Base-by-base conservation (phyloP, 805 yeast species). In the Saccharomycopsis fodiens region DNA sequence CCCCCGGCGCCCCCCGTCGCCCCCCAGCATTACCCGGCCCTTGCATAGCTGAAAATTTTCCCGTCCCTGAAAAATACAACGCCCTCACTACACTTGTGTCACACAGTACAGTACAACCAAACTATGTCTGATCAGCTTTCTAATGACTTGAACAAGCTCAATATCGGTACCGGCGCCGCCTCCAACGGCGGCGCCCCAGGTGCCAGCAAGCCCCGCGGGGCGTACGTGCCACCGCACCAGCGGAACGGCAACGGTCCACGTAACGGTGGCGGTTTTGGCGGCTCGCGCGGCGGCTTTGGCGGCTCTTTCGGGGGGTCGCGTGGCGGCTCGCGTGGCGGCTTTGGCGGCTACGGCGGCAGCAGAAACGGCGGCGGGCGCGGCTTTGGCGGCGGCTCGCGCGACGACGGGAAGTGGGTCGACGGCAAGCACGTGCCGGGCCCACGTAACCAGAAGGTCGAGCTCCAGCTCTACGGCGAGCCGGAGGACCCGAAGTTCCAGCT, bases 371-470 rank as follows among this genome's bases (percentile, higher is more conserved):
- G 61, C 40, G 56, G 62, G 31, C 59, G 64, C 54, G 62, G 63
- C 56, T 60, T 56, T 48, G 60, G 65, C 41, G 48, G 51, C 55
- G 46, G 82, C 54, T 82, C 77, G 55, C 41, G 30, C 22, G 45
- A 49, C 42, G 30, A 45, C 17, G 98, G 98, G 57, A 72, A 73
- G 54, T 93, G 87, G 76, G 81, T 72, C 45, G 83, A 88, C 60
- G 97, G 97, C 57, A 78, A 77, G 60, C 97, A 91, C 63, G 72
- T 79, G 54, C 95, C 95, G 48, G 86, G 95, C 51, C 74, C 79
- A 46, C 73, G 68, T 54, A 83, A 85, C 65, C 78, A 76, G 58
- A 70, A 71, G 48, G 59, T 81, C 55, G 98, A 93, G 70, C 57
- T 72, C 47, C 88, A 86, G 59, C 72, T 93, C 52, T 94, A 85